phyloP scores from a whole-genome alignment of 208 protist species.

The Wallacemonas sp. region DNA sequence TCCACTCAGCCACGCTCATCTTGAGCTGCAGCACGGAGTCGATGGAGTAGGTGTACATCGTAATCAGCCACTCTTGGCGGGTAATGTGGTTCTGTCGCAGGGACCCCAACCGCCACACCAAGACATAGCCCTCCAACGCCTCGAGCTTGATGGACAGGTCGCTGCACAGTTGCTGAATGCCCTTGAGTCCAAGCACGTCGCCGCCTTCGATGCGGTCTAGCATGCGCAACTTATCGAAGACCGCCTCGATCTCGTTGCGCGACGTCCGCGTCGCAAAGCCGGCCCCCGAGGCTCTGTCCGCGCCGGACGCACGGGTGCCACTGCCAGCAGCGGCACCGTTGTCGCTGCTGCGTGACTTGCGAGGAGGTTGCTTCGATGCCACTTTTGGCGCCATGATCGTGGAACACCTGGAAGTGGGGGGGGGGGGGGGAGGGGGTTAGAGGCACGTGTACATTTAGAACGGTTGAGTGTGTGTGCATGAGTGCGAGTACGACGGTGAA shows the following conservation, averaged over 20 bases:
- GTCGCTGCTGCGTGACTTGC: constrained; percentile 10
- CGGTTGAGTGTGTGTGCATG: too few species aligned
- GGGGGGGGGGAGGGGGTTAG: too few species aligned
- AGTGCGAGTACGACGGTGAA: too few species aligned
- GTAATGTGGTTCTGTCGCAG: constrained; percentile 51
- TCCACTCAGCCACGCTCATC: constrained; percentile 47
- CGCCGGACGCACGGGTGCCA: background rate
- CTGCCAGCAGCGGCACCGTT: background rate
- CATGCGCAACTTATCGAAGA: constrained; percentile 54
- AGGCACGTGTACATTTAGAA: too few species aligned
- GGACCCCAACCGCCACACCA: constrained; percentile 80
- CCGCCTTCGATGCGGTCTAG: constrained; percentile 43
- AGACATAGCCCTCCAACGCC: constrained; percentile 64
- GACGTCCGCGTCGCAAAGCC: background rate
- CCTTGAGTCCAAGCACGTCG: constrained; percentile 56
- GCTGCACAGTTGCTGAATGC: constrained; percentile 54
- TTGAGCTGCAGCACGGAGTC: constrained; percentile 50
- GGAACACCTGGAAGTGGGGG: too few species aligned
- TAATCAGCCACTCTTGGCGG: constrained; percentile 68
- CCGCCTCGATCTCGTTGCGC: constrained; percentile 58
- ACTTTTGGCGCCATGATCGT: constrained; percentile 8
- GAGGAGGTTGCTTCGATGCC: constrained; percentile 3
- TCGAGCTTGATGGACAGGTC: constrained; percentile 45
- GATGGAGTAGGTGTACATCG: constrained; percentile 65
- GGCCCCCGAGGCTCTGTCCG: background rate